These are phyloP conservation scores for Pestalotiopsis sp. DNA, from an alignment of 2,329 filamentous ascomycete genomes.

Conservation along the genomic window DNA sequence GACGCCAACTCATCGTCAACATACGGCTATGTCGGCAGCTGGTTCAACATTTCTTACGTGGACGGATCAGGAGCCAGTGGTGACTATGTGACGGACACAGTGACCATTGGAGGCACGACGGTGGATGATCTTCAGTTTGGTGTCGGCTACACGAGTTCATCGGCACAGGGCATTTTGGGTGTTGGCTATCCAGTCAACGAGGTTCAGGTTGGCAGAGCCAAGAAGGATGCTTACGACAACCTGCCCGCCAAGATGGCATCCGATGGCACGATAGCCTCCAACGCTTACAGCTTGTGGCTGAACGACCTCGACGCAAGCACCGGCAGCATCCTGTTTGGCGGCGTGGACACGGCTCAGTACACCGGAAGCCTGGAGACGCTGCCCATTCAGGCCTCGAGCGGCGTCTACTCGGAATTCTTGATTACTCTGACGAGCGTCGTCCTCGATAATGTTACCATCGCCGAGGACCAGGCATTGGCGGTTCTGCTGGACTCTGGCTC, in stretches of 20 bases:
- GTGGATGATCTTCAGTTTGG: conserved; percentile 70
- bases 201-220: conserved; percentile 65
- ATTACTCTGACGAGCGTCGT: conserved; percentile 67
- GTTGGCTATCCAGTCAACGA: conserved; percentile 84
- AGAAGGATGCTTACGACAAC: conserved; percentile 63
- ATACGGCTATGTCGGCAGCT: conserved; percentile 70
- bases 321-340: conserved; percentile 75
- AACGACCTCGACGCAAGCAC: conserved; percentile 69
- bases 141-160: conserved; percentile 66
- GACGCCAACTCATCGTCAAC: conserved; percentile 72
- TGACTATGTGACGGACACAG: conserved; percentile 78
- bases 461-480: conserved; percentile 54
- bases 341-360: conserved; percentile 70
- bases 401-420: conserved; percentile 63
- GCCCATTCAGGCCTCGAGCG: conserved; percentile 61
- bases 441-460: conserved; percentile 45
- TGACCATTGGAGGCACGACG: conserved; percentile 59
- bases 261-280: conserved; percentile 63
- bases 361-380: conserved; percentile 65
- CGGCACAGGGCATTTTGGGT: conserved; percentile 76
- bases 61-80: conserved; percentile 78
- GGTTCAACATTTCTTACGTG: conserved; percentile 87
- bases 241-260: conserved; percentile 67
- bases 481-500: conserved; percentile 75
- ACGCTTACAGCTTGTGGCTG: conserved; percentile 75